A percentile compares a stretch with the other conserved stretches of the same genome.
These are phyloP conservation scores for Monilinia aucupariae DNA, from an alignment of 2,329 filamentous ascomycete genomes.

Conservation along the genomic window DNA sequence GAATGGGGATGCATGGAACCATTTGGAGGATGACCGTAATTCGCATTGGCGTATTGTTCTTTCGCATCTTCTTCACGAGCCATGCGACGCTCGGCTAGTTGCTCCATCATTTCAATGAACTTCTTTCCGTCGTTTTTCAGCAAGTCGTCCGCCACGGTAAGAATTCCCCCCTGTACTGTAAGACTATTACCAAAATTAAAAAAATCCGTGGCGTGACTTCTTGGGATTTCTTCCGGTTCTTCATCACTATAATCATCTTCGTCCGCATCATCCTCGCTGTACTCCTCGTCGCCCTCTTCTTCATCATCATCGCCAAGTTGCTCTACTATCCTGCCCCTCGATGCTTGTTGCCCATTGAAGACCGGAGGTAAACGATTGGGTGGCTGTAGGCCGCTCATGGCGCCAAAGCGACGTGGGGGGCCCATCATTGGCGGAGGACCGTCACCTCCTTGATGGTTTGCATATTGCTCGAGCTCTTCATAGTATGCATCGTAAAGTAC, in stretches of 20 bases:
- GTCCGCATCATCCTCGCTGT: constrained; percentile 45
- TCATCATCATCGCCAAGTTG: constrained; percentile 47
- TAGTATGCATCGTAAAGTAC: constrained; percentile 98
- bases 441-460: constrained; percentile 73
- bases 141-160: constrained; percentile 96
- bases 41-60: constrained; percentile 54
- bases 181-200: constrained; percentile 97
- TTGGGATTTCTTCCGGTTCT: constrained; percentile 58
- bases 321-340: constrained; percentile 67
- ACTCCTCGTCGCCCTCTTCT: constrained; percentile 42
- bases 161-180: constrained; percentile 93
- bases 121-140: constrained; percentile 99
- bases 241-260: constrained; percentile 67
- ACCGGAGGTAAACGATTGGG: constrained; percentile 53
- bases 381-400: constrained; percentile 49
- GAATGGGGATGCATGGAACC: constrained; percentile 43
- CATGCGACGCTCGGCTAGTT: constrained; percentile 95
- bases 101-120: constrained; percentile 99
- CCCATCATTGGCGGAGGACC: constrained; percentile 64
- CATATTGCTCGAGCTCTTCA: constrained; percentile 94
- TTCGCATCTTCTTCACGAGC: constrained; percentile 88
- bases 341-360: constrained; percentile 63
- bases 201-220: constrained; percentile 72
- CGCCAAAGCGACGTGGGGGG: constrained; percentile 57
- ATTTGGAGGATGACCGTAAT: constrained; percentile 52